phyloP scores from a whole-genome alignment of 2,329 filamentous ascomycete species.

The Neofusicoccum umdonicola region DNA sequence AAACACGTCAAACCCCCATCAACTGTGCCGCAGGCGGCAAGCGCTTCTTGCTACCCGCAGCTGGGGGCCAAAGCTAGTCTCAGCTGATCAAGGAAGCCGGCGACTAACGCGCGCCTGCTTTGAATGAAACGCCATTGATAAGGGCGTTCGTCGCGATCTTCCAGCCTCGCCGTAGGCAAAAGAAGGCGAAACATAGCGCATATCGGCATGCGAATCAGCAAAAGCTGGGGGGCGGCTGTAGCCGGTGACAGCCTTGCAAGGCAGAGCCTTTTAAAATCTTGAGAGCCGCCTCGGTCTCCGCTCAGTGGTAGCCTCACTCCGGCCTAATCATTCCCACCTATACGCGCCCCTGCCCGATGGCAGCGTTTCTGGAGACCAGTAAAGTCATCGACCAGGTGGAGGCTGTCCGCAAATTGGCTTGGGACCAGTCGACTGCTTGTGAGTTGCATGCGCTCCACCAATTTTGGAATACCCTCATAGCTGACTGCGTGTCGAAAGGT shows the following conservation, averaged over 20 bases:
- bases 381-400: background rate
- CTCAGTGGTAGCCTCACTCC: constrained; percentile 5
- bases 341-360: background rate
- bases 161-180: constrained; percentile 5
- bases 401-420: background rate
- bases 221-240: background rate
- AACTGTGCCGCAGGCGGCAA: background rate
- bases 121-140: constrained; percentile 1
- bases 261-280: background rate
- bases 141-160: background rate
- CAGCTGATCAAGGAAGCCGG: background rate
- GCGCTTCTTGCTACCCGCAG: background rate
- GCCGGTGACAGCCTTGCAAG: constrained; percentile 7
- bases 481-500: background rate
- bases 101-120: background rate
- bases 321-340: background rate
- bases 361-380: background rate
- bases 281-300: background rate
- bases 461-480: background rate
- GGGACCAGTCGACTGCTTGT: background rate
- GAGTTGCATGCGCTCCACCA: background rate
- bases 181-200: background rate
- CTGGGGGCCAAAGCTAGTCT: background rate
- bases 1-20: background rate
- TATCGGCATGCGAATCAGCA: background rate